Conservation (phyloP, 2,329 filamentous ascomycete species). For the Alternaria conjuncta region DNA sequence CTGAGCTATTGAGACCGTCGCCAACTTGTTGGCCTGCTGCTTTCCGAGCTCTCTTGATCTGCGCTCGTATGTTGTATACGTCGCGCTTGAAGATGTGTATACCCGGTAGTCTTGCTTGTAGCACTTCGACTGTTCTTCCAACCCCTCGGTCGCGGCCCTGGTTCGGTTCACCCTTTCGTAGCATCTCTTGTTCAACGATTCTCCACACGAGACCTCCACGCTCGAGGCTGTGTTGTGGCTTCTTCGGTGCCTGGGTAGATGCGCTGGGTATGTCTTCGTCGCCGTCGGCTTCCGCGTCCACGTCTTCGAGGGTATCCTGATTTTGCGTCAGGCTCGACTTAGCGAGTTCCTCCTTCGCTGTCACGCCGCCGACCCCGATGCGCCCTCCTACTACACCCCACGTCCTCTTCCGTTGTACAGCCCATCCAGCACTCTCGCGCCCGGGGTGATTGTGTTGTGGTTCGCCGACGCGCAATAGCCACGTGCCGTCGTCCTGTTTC, state of each 20-base stretch:
- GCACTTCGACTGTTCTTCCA: slow-evolving; percentile 38
- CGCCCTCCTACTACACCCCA: slow-evolving; percentile 41
- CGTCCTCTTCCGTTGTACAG: slow-evolving; percentile 42
- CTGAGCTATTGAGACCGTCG: slow-evolving; percentile 28
- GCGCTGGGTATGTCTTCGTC: background rate
- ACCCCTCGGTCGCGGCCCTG: slow-evolving; percentile 43
- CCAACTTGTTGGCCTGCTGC: slow-evolving; percentile 36
- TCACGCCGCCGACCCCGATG: slow-evolving; percentile 41
- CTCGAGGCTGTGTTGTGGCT: slow-evolving; percentile 33
- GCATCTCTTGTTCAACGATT: slow-evolving; percentile 46
- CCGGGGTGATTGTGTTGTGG: slow-evolving; percentile 41
- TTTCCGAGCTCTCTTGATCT: slow-evolving; percentile 42
- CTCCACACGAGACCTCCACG: slow-evolving; percentile 41
- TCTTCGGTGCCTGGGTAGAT: slow-evolving; percentile 1
- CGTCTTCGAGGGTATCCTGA: slow-evolving; percentile 1
- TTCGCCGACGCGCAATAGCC: slow-evolving; percentile 40
- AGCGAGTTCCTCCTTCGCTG: slow-evolving; percentile 38
- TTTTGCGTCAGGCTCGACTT: slow-evolving; percentile 2
- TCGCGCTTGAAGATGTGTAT: slow-evolving; percentile 47
- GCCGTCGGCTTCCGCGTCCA: slow-evolving; percentile 7
- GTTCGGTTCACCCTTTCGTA: slow-evolving; percentile 30
- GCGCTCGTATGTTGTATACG: slow-evolving; percentile 45
- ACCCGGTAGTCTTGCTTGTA: slow-evolving; percentile 37
- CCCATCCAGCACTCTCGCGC: slow-evolving; percentile 37
- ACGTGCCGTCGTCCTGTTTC: slow-evolving; percentile 38